A percentile compares a stretch with the other conserved stretches of the same genome.
phyloP scores from a whole-genome alignment of 345 rosid species.

The Murraya paniculata region DNA sequence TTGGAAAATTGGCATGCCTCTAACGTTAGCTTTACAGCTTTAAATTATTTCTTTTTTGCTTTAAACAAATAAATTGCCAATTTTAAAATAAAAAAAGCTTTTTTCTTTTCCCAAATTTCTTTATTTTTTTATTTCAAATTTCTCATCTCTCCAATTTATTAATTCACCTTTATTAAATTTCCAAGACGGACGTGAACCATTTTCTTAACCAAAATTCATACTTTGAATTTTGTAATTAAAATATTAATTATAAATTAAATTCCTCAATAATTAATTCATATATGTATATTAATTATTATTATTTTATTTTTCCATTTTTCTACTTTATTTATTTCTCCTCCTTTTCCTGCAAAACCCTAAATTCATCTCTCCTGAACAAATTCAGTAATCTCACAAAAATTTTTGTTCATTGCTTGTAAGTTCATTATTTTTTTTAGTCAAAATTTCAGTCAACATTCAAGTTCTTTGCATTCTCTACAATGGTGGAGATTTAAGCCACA shows the following conservation, averaged over 20 bases:
- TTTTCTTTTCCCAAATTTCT: conserved; percentile 30
- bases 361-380: conserved; percentile 46
- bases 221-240: conserved; percentile 65
- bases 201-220: conserved; percentile 89
- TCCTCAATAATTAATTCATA: conserved; percentile 41
- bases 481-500: conserved; percentile 34
- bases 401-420: conserved; percentile 31
- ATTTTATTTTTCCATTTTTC: conserved; percentile 17
- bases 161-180: conserved; percentile 51
- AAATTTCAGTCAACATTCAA: conserved; percentile 28
- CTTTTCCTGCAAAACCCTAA: conserved; percentile 72
- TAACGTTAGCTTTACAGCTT: conserved; percentile 64
- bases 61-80: conserved; percentile 22
- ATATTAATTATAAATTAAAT: conserved; percentile 52
- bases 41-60: conserved; percentile 21
- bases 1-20: conserved; percentile 51
- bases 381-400: conserved; percentile 28
- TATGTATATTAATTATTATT: conserved; percentile 21
- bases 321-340: conserved; percentile 47
- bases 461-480: conserved; percentile 49
- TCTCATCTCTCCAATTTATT: conserved; percentile 33
- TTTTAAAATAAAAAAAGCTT: conserved; percentile 26
- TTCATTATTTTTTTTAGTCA: conserved; percentile 28
- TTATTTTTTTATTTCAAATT: conserved; percentile 18
- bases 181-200: conserved; percentile 91